Base-by-base conservation (phyloP, 2,329 filamentous ascomycete genomes). In the Pseudogymnoascus sp. region DNA sequence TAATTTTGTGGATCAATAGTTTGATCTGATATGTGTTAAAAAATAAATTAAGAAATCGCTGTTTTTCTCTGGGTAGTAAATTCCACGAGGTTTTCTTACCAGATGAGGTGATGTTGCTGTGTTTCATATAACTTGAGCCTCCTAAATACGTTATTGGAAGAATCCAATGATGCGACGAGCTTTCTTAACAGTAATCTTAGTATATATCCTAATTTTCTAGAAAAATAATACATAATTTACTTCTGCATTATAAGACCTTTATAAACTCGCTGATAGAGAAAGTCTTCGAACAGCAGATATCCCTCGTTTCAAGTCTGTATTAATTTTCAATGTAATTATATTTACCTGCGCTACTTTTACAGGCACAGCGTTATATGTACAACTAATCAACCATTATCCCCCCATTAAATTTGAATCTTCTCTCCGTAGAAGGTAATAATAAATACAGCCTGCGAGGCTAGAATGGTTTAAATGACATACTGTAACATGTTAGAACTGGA, bases 401-500 rank as follows among this genome's bases (percentile, higher is more conserved):
- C 11, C 2, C 9, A 54, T 54, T 54, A 54, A 54, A 54, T 25
- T 18, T 2, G n/a, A 14, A 54, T 33, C 30, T 5, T 33, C 28
- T 14, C 28, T 16, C 28, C 16, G 1, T 54, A 33, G 47, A 33
- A 54, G n/a, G n/a, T 18, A 54, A 54, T 33, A 54, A 11, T 18
- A 54, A 54, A 33, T 33, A 33, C 47, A 54, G 47, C 25, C 25
- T 18, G 28, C 22, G 25, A 30, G 41, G 43, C 22, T 14, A 16
- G 25, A 50, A 50, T 30, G 16, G n/a, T 5, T 33, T 3, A 62
- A 18, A 62, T 18, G 41, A 62, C 62, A 57, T 63, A 63, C 62
- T 63, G 37, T 28, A 35, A 11, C n/a, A 16, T 5, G 37, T 62
- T 41, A 59, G 60, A 18, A 59, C 14, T n/a, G 2, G 20, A 35